A percentile compares a stretch with the other conserved stretches of the same genome.
Evolutionary conservation across 345 rosid species (phyloP).

Genomic region (Salix arbutifolia): DNA sequence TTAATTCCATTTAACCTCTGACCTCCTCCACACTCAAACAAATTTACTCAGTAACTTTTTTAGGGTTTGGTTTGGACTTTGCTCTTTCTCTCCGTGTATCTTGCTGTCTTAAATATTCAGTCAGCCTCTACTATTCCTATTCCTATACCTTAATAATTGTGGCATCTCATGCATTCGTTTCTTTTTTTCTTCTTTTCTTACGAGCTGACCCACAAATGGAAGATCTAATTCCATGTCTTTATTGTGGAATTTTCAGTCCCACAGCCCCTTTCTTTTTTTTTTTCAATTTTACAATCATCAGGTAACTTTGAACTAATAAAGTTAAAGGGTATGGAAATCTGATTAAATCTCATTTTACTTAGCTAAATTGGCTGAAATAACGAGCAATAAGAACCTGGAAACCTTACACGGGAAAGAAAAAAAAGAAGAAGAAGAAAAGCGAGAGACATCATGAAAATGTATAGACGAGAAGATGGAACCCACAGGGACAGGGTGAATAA

Average conservation of each 20-base stretch:
- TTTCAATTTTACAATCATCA: not conserved
- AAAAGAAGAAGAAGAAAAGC: not conserved
- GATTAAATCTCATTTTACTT: too few species aligned
- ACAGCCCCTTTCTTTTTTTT: not conserved
- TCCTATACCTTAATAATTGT: not conserved
- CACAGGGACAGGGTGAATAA: not conserved
- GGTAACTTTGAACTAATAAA: too few species aligned
- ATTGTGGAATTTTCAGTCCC: not conserved
- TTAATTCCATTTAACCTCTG: slow-evolving; percentile 31
- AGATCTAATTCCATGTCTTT: not conserved
- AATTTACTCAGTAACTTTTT: not conserved
- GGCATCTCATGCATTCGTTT: not conserved
- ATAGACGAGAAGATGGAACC: not conserved
- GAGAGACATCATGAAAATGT: not conserved
- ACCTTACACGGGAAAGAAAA: not conserved
- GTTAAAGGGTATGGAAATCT: too few species aligned
- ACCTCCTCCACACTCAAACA: not conserved
- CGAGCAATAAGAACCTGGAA: too few species aligned
- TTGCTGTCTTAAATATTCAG: not conserved
- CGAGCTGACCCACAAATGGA: not conserved
- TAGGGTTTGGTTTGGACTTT: not conserved
- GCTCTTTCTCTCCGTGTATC: not conserved
- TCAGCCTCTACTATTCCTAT: not conserved
- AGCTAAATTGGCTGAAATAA: too few species aligned
- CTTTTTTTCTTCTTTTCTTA: not conserved